A percentile compares a stretch with the other conserved stretches of the same genome.
Evolutionary conservation across 2,329 filamentous ascomycete genomes (phyloP).

Genomic region (Diaporthe ilicicola): DNA sequence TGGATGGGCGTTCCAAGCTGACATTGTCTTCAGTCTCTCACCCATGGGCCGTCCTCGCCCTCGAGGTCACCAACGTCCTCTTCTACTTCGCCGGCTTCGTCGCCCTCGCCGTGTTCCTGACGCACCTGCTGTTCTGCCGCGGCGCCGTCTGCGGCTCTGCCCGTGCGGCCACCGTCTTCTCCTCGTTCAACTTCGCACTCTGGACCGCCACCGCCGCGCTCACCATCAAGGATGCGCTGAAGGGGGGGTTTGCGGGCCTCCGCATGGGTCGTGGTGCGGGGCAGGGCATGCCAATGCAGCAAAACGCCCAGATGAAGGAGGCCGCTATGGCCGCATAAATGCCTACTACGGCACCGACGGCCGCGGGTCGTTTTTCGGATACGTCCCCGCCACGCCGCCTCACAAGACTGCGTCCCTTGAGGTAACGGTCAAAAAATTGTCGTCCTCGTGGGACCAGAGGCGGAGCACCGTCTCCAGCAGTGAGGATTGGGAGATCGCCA

Average conservation of each 20-base stretch:
- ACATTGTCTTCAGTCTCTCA: slow-evolving; percentile 49
- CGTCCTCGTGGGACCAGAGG: slow-evolving; percentile 35
- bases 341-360: slow-evolving; percentile 8
- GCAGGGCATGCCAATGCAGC: slow-evolving; percentile 43
- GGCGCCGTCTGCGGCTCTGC: slow-evolving; percentile 65
- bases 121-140: slow-evolving; percentile 63
- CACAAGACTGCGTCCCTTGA: slow-evolving; percentile 27
- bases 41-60: slow-evolving; percentile 55
- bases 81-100: slow-evolving; percentile 70
- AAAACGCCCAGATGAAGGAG: slow-evolving; percentile 49
- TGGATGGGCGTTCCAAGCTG: background rate
- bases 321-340: slow-evolving; percentile 35
- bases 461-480: background rate
- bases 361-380: slow-evolving; percentile 10
- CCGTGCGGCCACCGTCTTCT: slow-evolving; percentile 62
- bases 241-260: slow-evolving; percentile 44
- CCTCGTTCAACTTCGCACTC: slow-evolving; percentile 60
- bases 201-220: slow-evolving; percentile 61
- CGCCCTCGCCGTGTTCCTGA: slow-evolving; percentile 65
- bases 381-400: slow-evolving; percentile 14
- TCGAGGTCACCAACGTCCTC: slow-evolving; percentile 61
- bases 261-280: slow-evolving; percentile 6
- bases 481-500: slow-evolving; percentile 32
- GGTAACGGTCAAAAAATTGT: slow-evolving; percentile 32
- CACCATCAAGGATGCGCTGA: slow-evolving; percentile 57